phyloP scores from a whole-genome alignment of 805 yeast species.

The Ogataea pilisensis region DNA sequence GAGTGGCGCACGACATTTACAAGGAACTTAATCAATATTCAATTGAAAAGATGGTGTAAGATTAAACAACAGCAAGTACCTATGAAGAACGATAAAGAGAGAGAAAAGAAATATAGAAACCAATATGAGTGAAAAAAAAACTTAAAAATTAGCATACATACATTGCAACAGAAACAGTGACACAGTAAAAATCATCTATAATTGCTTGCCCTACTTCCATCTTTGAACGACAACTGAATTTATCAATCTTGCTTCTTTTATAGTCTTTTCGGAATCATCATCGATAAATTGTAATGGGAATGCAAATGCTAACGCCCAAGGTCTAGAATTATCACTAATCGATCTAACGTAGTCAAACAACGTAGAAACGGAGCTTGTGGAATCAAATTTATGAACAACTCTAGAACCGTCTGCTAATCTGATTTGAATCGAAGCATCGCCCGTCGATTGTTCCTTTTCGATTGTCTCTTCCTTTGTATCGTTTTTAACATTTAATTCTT shows the following conservation, averaged over 20 bases:
- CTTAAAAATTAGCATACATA: background rate
- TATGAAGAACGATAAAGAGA: no score
- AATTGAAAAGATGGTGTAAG: no score
- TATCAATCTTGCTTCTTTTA: slow-evolving; percentile 70
- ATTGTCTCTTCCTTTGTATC: slow-evolving; percentile 12
- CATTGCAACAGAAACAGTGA: no score
- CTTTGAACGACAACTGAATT: slow-evolving; percentile 90
- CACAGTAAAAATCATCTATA: no score
- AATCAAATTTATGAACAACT: slow-evolving; percentile 56
- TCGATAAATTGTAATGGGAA: slow-evolving; percentile 78
- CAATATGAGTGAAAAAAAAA: no score
- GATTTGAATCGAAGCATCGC: slow-evolving; percentile 76
- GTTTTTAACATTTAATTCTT: no score
- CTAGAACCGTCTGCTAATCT: slow-evolving; percentile 81
- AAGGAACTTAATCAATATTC: no score
- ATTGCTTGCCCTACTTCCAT: slow-evolving; percentile 43
- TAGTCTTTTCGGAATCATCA: slow-evolving; percentile 49
- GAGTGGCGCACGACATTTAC: no score
- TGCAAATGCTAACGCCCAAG: slow-evolving; percentile 68
- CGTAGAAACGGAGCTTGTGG: slow-evolving; percentile 58
- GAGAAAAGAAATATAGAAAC: no score
- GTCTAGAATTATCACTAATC: slow-evolving; percentile 38
- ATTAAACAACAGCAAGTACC: no score
- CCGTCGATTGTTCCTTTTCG: slow-evolving; percentile 19
- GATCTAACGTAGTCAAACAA: slow-evolving; percentile 66